Base-by-base conservation (phyloP, 352 stramenopile genomes). In the Globisporangium polare region DNA sequence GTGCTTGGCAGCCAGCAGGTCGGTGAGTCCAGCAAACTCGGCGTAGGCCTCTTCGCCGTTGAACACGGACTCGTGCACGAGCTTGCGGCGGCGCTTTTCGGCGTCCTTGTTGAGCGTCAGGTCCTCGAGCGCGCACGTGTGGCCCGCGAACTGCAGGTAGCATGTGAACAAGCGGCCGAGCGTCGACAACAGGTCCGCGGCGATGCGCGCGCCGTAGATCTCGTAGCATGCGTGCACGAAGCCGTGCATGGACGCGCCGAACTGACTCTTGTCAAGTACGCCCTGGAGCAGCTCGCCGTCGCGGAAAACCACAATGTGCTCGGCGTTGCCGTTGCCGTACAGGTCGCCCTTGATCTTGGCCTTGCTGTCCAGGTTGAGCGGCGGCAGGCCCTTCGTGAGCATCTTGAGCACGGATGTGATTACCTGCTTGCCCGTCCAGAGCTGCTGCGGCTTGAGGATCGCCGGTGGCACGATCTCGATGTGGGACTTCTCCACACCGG, bases 381-480 rank as follows among this genome's bases (percentile, higher is more conserved):
- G 90, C 22, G 94, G 93, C 9, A 98, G 67, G 1, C 83, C 84
- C 63, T 92, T 86, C 3, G 88, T 97, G 27, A 99, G 75, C 77
- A 99, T 78, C 74, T 97, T 92, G n/a, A 99, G 81, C 51, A 99
- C 79, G 18, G 94, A 99, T 10, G 93, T 98, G 58, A 99, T 94
- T 22, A 99, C 95, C 74, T 99, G 98, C 68, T 99, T 99, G 56
- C 98, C 98, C 10, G 97, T 99, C 97, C 97, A 99, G 7, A 99
- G 75, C 49, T 88, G 74, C 62, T 87, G 68, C 3, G 98, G 98
- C 80, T 99, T 99, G 27, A 98, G 73, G 68, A 99, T 99, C 18
- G 97, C 94, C 24, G 98, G 98, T n/a, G 88, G 90, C 37, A 99
- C 63, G 12, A 98, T 96, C 57, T 98, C 90, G 53, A 99, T 98